Percentiles rank a stretch among this genome's conserved stretches.
Conservation (phyloP, 1,139 yeast genomes). For the Sporopachydermia cereana region DNA sequence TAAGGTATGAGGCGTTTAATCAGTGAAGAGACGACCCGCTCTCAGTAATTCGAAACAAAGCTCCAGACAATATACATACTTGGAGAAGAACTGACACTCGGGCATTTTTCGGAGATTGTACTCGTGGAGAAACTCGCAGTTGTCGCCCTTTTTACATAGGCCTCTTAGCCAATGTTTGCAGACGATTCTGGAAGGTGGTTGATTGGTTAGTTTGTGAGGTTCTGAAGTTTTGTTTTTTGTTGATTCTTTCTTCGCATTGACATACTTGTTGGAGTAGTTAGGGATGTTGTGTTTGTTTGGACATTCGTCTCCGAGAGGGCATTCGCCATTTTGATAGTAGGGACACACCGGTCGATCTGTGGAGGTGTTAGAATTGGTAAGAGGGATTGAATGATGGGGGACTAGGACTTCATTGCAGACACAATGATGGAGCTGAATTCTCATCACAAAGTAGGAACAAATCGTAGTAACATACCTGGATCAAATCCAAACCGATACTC, state of each 20-base stretch:
- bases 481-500: constrained; percentile 79
- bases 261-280: constrained; percentile 58
- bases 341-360: constrained; percentile 80
- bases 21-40: neutral
- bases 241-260: too few relatives aligned
- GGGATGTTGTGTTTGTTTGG: constrained; percentile 84
- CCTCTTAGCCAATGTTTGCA: constrained; percentile 99
- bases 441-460: neutral
- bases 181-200: constrained; percentile 46
- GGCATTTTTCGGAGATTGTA: constrained; percentile 94
- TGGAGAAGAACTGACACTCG: constrained; percentile 79
- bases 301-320: constrained; percentile 79
- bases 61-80: too few relatives aligned
- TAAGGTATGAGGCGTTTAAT: neutral
- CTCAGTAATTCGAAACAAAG: too few relatives aligned
- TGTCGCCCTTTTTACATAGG: constrained; percentile 90
- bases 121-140: constrained; percentile 93
- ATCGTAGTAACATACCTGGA: constrained; percentile 29
- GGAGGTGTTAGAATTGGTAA: neutral
- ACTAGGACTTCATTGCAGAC: too few relatives aligned
- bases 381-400: neutral
- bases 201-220: too few relatives aligned
- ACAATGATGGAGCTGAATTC: too few relatives aligned
- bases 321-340: constrained; percentile 58
- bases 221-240: too few relatives aligned